Evolutionary conservation across 2,329 filamentous ascomycete genomes (phyloP), one percentile per base, ranked within the genome.

Genomic region (Fusarium hostae): DNA sequence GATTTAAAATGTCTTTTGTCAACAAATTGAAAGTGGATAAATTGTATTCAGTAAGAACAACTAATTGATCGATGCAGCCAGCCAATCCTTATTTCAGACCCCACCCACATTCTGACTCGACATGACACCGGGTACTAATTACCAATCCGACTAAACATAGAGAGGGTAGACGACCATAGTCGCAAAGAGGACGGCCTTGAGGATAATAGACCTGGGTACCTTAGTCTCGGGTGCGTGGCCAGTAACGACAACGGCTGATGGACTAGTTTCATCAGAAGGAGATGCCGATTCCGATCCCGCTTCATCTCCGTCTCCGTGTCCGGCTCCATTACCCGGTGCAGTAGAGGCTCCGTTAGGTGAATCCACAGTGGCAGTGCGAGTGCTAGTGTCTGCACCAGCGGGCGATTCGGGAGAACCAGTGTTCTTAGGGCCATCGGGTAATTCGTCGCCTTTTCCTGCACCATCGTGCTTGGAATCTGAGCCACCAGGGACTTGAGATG

Each of bases 121-220:
- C 39, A 24, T 20, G 15, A 16, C 13, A 1, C 12, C 20, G 26
- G 28, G 12, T 41, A 32, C 7, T 16, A 1, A n/a, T 44, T n/a
- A 7, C 16, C 26, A 3, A 12, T 2, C 2, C 3, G 9, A 11
- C 18, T 28, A 55, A 2, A 28, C 9, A 15, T 34, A 35, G 6
- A 59, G 32, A 32, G 34, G 20, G 20, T 22, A 35, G 13, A 56
- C 7, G 10, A 41, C 37, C 18, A 43, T 28, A 6, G 20, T 12
- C 12, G 57, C 28, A 28, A 56, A 34, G 3, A 34, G 7, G 0
- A 20, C 2, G 1, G 30, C 48, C 3, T 59, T 55, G 22, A 35
- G 0, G 1, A 43, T 13, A 30, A 32, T 11, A 2, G 18, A 24
- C 0, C 1, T n/a, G 11, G 3, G 12, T 5, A 35, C 22, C 20